Evolutionary conservation across 1,139 yeast genomes (phyloP).

Genomic region (Oligophagozyma castellii): DNA sequence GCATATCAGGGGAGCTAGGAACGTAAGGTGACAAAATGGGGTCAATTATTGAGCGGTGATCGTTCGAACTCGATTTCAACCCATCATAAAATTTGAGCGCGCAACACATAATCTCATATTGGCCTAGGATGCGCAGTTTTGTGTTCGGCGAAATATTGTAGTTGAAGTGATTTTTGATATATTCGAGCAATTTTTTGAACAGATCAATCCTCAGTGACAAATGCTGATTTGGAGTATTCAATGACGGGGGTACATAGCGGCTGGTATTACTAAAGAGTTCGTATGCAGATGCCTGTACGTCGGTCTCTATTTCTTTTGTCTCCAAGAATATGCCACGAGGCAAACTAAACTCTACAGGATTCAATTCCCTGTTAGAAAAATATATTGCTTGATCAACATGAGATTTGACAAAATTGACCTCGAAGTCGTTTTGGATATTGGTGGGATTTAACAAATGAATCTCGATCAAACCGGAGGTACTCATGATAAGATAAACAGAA

Average conservation of each 20-base stretch:
- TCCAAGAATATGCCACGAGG: conserved; percentile 26
- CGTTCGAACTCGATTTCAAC: conserved; percentile 2
- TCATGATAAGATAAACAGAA: conserved; percentile 43
- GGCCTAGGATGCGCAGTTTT: conserved; percentile 19
- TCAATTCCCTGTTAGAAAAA: conserved; percentile 26
- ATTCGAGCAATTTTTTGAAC: conserved; percentile 33
- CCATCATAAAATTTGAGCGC: conserved; percentile 25
- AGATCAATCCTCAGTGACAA: conserved; percentile 30
- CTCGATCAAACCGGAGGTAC: conserved; percentile 48
- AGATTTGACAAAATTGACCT: conserved; percentile 37
- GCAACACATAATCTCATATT: conserved; percentile 41
- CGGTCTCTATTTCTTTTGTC: conserved; percentile 31
- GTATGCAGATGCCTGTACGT: conserved; percentile 34
- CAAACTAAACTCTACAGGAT: conserved; percentile 46
- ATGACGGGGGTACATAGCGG: conserved; percentile 31
- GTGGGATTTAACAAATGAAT: conserved; percentile 19
- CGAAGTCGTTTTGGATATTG: conserved; percentile 5
- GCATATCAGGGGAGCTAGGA: background rate
- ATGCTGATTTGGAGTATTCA: conserved; percentile 32
- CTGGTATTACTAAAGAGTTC: conserved; percentile 43
- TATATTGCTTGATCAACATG: conserved; percentile 76
- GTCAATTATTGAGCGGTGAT: conserved; percentile 5
- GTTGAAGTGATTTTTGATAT: conserved; percentile 35
- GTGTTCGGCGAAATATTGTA: conserved; percentile 22
- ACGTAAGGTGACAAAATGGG: conserved; percentile 3